Base-by-base conservation (phyloP, 371 early-diverging fungal species). In the Rhizopus stolonifer region DNA sequence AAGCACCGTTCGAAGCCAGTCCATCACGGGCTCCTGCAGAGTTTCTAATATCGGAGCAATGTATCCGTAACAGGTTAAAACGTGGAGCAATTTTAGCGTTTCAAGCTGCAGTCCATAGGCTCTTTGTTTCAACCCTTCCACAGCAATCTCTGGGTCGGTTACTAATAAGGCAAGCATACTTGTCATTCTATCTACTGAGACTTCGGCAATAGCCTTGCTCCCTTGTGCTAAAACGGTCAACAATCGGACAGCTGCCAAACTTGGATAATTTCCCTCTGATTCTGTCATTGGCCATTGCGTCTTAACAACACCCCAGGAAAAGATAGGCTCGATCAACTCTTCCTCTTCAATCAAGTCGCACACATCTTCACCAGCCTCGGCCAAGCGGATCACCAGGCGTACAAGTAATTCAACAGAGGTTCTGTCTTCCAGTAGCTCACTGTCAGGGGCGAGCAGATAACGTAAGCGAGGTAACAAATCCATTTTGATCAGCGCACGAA, bases 401-500 rank as follows among this genome's bases (percentile, higher is more conserved):
- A 83, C 54, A 1, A 84, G 40, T 17, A 65, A 70, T 8, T 65
- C 62, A 10, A 80, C 70, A 0, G 82, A 70, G 32, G 36, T 50
- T 0, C 68, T 43, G 36, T 82, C 77, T 6, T 67, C 46, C 1
- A 72, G 66, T 25, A 77, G 18, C 6, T 62, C 62, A 42, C 33
- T 69, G 64, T 65, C 44, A 9, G 63, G 38, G 14, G 52, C 55
- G 15, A 84, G 49, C 14, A 87, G 59, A 46, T 81, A 85, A 1
- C 81, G 67, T 7, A 84, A 44, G 10, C 88, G 79, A 15, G 76
- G 70, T 13, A 85, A 58, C 8, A 85, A 49, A 42, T 81, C 67
- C 72, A 82, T 88, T 17, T 70, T 63, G 13, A 85, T 33, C 40
- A 87, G 53, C 5, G 81, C 85, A 19, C 68, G 65, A 1, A 79